These are phyloP conservation scores for Funneliformis mosseae DNA, from an alignment of 192 early-diverging fungal genomes.

Conservation along the genomic window DNA sequence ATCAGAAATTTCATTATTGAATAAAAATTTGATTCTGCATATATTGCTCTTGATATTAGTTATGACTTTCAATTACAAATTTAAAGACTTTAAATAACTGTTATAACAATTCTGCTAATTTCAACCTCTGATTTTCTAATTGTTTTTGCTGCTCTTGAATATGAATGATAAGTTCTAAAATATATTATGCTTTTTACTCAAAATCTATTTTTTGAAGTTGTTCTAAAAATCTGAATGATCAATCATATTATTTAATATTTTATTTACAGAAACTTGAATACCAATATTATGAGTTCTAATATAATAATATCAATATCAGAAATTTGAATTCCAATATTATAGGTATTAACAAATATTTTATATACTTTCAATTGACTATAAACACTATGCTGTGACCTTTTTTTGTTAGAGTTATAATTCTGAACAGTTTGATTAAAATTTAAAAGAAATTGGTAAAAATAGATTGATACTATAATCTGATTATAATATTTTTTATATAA, in stretches of 20 bases:
- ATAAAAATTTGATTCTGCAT: background rate
- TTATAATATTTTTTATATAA: slow-evolving; percentile 15
- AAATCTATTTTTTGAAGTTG: background rate
- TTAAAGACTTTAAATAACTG: background rate
- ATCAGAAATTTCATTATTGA: background rate
- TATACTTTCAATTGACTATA: background rate
- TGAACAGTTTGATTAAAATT: background rate
- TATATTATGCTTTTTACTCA: background rate
- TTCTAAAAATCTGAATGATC: background rate
- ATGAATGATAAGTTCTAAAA: background rate
- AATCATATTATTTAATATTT: background rate
- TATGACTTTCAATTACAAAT: background rate
- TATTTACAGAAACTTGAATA: background rate
- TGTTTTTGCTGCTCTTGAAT: background rate
- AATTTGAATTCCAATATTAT: no score
- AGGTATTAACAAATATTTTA: no score
- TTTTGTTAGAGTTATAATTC: background rate
- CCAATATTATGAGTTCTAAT: no score
- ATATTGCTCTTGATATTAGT: background rate
- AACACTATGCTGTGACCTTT: background rate
- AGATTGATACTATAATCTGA: background rate
- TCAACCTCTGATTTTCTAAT: background rate
- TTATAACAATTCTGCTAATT: background rate
- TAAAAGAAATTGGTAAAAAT: slow-evolving; percentile 15
- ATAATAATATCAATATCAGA: no score